Conservation (phyloP, 2,329 filamentous ascomycete genomes). For the Neofusicoccum parvum region DNA sequence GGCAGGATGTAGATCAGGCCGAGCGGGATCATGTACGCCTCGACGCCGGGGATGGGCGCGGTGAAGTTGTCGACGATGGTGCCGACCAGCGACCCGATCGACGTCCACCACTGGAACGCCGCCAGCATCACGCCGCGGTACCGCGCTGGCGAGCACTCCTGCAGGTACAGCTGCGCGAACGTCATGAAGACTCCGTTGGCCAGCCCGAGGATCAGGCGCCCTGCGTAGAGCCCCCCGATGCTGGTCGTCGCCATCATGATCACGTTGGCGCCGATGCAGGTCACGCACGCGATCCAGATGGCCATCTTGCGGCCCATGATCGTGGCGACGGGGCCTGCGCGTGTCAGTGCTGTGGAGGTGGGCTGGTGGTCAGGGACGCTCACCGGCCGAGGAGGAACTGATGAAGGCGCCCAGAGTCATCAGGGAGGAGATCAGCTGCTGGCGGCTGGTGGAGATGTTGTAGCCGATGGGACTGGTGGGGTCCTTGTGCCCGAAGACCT, state of each 20-base stretch:
- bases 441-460: slow-evolving; percentile 46
- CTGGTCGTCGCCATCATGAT: slow-evolving; percentile 60
- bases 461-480: slow-evolving; percentile 42
- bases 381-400: slow-evolving; percentile 44
- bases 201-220: slow-evolving; percentile 58
- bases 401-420: slow-evolving; percentile 51
- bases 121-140: slow-evolving; percentile 55
- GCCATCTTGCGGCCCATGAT: slow-evolving; percentile 46
- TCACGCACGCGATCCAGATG: slow-evolving; percentile 51
- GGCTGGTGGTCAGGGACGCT: slow-evolving; percentile 26
- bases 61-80: slow-evolving; percentile 56
- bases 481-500: slow-evolving; percentile 36
- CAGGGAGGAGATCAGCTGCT: slow-evolving; percentile 49
- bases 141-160: slow-evolving; percentile 53
- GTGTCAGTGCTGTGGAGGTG: too few species aligned
- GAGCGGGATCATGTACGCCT: slow-evolving; percentile 50
- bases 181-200: slow-evolving; percentile 58
- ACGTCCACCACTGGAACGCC: slow-evolving; percentile 53
- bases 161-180: slow-evolving; percentile 56
- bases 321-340: slow-evolving; percentile 26
- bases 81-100: slow-evolving; percentile 47
- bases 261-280: slow-evolving; percentile 49
- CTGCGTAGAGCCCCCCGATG: slow-evolving; percentile 57
- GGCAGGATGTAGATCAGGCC: slow-evolving; percentile 59
- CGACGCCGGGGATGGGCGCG: slow-evolving; percentile 27